Conservation (phyloP, 495 filamentous ascomycete species). For the Poronia punctata region DNA sequence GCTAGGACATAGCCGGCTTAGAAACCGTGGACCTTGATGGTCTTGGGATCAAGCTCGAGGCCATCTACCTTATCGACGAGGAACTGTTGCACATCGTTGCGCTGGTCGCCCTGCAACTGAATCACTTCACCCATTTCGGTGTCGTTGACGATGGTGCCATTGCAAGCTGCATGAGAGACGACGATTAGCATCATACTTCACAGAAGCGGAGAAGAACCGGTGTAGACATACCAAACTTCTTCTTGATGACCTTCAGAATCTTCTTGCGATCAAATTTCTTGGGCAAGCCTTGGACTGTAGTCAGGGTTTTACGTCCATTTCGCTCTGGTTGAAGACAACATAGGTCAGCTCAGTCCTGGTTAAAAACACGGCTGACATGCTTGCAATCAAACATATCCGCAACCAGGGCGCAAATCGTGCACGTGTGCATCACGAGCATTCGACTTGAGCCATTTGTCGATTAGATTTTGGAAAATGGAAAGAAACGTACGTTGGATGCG, state of each 20-base stretch:
- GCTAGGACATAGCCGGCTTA: slow-evolving; percentile 42
- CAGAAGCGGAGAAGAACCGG: not conserved
- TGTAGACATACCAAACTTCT: slow-evolving; percentile 82
- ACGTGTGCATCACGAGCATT: too few species aligned
- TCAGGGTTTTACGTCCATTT: slow-evolving; percentile 99
- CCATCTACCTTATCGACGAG: slow-evolving; percentile 91
- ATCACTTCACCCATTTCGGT: slow-evolving; percentile 99
- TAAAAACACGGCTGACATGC: not conserved
- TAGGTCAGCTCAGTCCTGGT: slow-evolving; percentile 12
- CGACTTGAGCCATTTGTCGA: too few species aligned
- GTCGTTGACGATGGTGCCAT: slow-evolving; percentile 99
- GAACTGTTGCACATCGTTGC: slow-evolving; percentile 97
- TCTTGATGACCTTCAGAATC: slow-evolving; percentile 99
- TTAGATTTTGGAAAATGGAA: too few species aligned
- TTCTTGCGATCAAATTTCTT: slow-evolving; percentile 99
- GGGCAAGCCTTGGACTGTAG: slow-evolving; percentile 94
- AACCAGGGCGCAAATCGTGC: slow-evolving; percentile 4
- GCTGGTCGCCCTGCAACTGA: slow-evolving; percentile 97
- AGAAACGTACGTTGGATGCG: slow-evolving; percentile 90
- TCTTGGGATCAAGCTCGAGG: slow-evolving; percentile 85
- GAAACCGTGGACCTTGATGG: slow-evolving; percentile 92
- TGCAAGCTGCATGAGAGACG: slow-evolving; percentile 64
- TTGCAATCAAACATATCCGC: too few species aligned
- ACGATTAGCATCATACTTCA: slow-evolving; percentile 9
- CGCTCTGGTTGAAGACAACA: slow-evolving; percentile 57